Percentiles rank a stretch among this genome's conserved stretches.
Evolutionary conservation across 352 stramenopile species (phyloP).

Genomic region (Globisporangium canariense): DNA sequence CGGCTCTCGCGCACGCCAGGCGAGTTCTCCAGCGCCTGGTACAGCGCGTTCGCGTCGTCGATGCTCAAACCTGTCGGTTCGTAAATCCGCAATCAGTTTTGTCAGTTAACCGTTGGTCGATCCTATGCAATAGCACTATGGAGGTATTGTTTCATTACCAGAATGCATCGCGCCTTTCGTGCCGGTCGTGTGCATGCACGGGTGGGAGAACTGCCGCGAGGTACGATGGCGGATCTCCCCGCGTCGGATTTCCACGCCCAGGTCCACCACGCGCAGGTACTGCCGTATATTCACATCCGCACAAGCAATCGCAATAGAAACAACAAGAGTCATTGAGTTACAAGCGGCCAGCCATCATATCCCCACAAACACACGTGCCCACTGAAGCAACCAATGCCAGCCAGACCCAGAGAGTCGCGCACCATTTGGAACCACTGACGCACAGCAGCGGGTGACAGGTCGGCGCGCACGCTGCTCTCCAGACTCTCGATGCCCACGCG

Average conservation of each 20-base stretch:
- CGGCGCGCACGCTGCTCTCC: constrained; percentile 24
- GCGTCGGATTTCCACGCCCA: constrained; percentile 67
- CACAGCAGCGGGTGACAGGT: constrained; percentile 39
- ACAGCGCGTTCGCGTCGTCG: constrained; percentile 70
- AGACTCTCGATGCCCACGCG: constrained; percentile 41
- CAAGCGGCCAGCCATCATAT: neutral
- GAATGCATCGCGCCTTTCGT: constrained; percentile 58
- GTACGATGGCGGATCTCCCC: constrained; percentile 67
- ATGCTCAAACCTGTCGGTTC: constrained; percentile 51
- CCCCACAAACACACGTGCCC: neutral
- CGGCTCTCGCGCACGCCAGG: constrained; percentile 33
- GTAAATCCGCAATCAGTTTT: neutral
- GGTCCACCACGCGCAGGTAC: constrained; percentile 67
- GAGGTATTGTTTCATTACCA: constrained; percentile 21
- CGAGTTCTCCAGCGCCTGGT: constrained; percentile 35
- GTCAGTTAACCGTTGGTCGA: neutral
- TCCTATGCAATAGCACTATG: neutral
- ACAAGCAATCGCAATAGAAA: neutral
- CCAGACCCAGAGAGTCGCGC: neutral
- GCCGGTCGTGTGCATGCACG: constrained; percentile 63
- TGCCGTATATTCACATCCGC: constrained; percentile 10
- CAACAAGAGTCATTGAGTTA: neutral
- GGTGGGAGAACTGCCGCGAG: constrained; percentile 23
- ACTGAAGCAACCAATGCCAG: neutral
- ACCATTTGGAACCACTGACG: constrained; percentile 67